These are phyloP conservation scores for Aspergillus viridinutans DNA, from an alignment of 2,329 filamentous ascomycete species.

Conservation along the genomic window DNA sequence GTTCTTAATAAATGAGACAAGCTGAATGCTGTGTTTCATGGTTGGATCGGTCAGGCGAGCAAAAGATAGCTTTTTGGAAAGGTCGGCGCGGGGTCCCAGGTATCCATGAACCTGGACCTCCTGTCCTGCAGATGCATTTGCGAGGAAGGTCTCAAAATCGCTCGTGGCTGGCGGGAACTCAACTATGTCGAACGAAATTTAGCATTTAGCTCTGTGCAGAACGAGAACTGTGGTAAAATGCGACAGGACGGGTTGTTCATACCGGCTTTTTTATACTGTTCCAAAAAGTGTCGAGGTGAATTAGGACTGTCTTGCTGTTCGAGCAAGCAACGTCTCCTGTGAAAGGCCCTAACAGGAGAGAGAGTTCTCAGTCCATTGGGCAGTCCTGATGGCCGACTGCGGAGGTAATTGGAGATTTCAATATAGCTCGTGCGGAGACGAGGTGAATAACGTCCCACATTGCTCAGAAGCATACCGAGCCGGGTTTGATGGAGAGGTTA, in stretches of 20 bases:
- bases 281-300: slow-evolving; percentile 27
- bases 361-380: slow-evolving; percentile 5
- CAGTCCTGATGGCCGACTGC: slow-evolving; percentile 15
- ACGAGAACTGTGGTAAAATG: background rate
- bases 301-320: slow-evolving; percentile 13
- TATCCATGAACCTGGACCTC: slow-evolving; percentile 65
- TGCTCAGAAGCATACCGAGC: slow-evolving; percentile 19
- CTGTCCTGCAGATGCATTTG: slow-evolving; percentile 28
- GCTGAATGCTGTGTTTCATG: slow-evolving; percentile 45
- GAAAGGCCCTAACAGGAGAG: slow-evolving; percentile 15
- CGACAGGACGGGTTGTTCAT: slow-evolving; percentile 16
- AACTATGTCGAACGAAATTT: slow-evolving; percentile 31
- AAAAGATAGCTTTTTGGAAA: slow-evolving; percentile 68
- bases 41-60: slow-evolving; percentile 52
- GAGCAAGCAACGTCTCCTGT: slow-evolving; percentile 16
- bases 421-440: slow-evolving; percentile 34
- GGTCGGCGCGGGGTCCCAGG: slow-evolving; percentile 62
- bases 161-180: slow-evolving; percentile 44
- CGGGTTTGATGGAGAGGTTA: background rate
- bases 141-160: slow-evolving; percentile 35
- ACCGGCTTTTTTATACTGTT: slow-evolving; percentile 46
- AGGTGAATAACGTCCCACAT: slow-evolving; percentile 20
- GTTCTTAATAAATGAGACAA: slow-evolving; percentile 44
- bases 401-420: slow-evolving; percentile 35
- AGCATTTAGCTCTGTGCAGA: background rate